These are phyloP conservation scores for Ascochyta viciae-villosae DNA, from an alignment of 2,329 filamentous ascomycete genomes.

Conservation along the genomic window DNA sequence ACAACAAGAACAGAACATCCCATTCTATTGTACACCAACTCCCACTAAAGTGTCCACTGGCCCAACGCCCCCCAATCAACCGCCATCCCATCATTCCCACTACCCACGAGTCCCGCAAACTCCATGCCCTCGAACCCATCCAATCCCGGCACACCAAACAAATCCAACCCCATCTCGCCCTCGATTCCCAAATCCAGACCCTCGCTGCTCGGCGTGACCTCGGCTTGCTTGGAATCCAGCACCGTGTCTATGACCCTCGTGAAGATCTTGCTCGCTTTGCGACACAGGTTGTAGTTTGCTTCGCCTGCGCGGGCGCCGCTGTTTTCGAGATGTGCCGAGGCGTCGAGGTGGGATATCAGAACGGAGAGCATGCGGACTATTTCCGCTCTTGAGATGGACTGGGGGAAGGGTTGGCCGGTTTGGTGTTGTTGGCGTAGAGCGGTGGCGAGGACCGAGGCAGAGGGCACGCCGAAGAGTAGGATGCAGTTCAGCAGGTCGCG, in stretches of 20 bases:
- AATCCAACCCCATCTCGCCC: conserved; percentile 22
- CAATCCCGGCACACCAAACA: conserved; percentile 34
- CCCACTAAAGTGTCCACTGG: conserved; percentile 31
- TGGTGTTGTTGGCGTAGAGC: conserved; percentile 38
- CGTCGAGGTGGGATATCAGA: conserved; percentile 50
- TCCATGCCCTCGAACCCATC: conserved; percentile 42
- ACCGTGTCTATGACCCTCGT: conserved; percentile 42
- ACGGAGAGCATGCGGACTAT: conserved; percentile 51
- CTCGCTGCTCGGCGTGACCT: conserved; percentile 21
- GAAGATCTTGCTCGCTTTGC: conserved; percentile 40
- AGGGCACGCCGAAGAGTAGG: conserved; percentile 40
- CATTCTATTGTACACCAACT: neutral
- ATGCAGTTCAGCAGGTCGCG: conserved; percentile 40
- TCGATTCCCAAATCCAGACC: conserved; percentile 26
- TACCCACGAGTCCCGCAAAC: conserved; percentile 27
- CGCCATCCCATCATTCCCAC: conserved; percentile 17
- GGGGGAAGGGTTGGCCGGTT: conserved; percentile 39
- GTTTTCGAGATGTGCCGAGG: conserved; percentile 35
- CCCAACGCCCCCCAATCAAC: conserved; percentile 37
- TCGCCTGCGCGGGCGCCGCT: conserved; percentile 43
- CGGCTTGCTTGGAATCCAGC: conserved; percentile 30
- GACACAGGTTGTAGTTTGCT: conserved; percentile 44
- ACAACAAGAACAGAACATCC: neutral
- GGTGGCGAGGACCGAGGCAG: conserved; percentile 37
- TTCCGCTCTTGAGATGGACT: conserved; percentile 42